Evolutionary conservation across 257 asterid genomes (phyloP), one percentile per base, ranked within the genome.

Genomic region (Agastache rugosa): DNA sequence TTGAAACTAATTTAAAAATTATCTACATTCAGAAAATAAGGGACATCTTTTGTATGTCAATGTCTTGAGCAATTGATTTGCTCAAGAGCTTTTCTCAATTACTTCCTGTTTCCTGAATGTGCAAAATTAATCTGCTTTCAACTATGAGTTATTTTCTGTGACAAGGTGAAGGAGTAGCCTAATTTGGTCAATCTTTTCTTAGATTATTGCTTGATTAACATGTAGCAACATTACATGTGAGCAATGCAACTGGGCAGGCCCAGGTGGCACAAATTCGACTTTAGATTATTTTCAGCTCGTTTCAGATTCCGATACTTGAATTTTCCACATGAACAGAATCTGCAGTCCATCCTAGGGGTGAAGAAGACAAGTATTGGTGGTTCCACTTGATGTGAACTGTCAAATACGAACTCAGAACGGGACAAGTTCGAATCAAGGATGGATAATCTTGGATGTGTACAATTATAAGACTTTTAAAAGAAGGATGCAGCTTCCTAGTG

Each of bases 291-390:
- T 50, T 62, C 60, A 51, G 23, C 62, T 29, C 41, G 27, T 39
- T 44, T 58, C 29, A 11, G 0, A 9, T 20, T 58, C 23, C 14
- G 6, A 6, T 59, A n/a, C 56, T 69, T 12, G n/a, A 44, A 37
- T 11, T 37, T 65, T n/a, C 39, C 16, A 37, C 39, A 47, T 53
- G 22, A 44, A 47, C 27, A 67, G 54, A 74, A 34, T 60, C 42
- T 19, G 65, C 61, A 27, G n/a, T 60, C 80, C 72, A 58, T 79
- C 61, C 42, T 39, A 25, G 25, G 34, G 51, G 68, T 64, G 78
- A 48, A 47, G 12, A 41, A 50, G 61, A 58, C 67, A 16, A 60
- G 25, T 56, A n/a, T 47, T 16, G 61, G 69, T 67, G 75, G 61
- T 62, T 54, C 63, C 31, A 7, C 71, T 58, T 37, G 27, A 69